Percentiles rank a stretch among this genome's conserved stretches.
Conservation (phyloP, 1,139 yeast species). For the Taphrina pruni region DNA sequence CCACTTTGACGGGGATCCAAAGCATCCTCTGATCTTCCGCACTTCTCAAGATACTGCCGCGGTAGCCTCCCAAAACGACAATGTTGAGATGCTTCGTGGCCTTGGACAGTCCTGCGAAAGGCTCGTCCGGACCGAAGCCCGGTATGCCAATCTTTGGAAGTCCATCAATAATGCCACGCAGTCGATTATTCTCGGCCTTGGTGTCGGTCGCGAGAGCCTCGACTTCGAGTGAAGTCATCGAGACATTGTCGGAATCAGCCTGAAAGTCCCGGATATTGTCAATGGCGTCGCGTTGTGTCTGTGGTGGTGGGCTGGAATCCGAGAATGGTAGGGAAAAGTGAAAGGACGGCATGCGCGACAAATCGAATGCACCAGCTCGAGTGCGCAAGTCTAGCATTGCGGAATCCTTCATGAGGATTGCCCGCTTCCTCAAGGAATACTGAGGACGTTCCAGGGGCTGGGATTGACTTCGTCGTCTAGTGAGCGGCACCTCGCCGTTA, state of each 20-base stretch:
- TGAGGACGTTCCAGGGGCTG: constrained; percentile 7
- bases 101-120: constrained; percentile 28
- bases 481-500: background rate
- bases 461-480: constrained; percentile 14
- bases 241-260: constrained; percentile 20
- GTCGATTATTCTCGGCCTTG: constrained; percentile 36
- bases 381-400: constrained; percentile 13
- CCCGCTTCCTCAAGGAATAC: constrained; percentile 14
- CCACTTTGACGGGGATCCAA: constrained; percentile 90
- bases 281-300: constrained; percentile 9
- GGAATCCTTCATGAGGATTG: constrained; percentile 23
- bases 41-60: constrained; percentile 83
- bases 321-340: constrained; percentile 38
- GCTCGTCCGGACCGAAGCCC: constrained; percentile 7
- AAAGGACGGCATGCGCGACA: constrained; percentile 27
- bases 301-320: constrained; percentile 9
- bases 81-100: constrained; percentile 65
- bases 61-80: constrained; percentile 81
- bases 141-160: constrained; percentile 32
- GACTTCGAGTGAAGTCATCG: constrained; percentile 33
- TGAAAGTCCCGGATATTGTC: constrained; percentile 2
- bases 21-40: constrained; percentile 66
- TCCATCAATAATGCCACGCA: constrained; percentile 36
- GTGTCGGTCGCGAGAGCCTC: constrained; percentile 22
- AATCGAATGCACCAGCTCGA: constrained; percentile 18